Conservation (phyloP, 1,284 basidiomycete genomes). For the Mycosarcoma maydis region DNA sequence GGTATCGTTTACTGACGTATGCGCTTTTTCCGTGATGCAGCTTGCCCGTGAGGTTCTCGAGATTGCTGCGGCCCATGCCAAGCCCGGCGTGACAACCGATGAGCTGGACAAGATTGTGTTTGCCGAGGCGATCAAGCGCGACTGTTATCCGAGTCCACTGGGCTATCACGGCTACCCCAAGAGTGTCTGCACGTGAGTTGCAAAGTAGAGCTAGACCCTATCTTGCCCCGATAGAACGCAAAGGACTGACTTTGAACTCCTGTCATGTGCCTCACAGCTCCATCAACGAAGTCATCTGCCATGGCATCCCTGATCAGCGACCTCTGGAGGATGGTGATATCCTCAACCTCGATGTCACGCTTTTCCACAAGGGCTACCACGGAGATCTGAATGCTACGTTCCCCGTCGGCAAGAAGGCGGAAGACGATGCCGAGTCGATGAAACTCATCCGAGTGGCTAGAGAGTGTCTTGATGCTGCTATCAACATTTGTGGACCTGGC, state of each 20-base stretch:
- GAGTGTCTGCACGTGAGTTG: slow-evolving; percentile 82
- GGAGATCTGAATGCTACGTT: slow-evolving; percentile 66
- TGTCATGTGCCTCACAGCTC: slow-evolving; percentile 70
- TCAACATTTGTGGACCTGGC: slow-evolving; percentile 80
- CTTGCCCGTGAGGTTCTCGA: slow-evolving; percentile 90
- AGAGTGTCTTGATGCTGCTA: slow-evolving; percentile 77
- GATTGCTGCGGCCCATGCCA: slow-evolving; percentile 82
- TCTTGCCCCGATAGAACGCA: too few species aligned
- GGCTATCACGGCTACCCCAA: slow-evolving; percentile 94
- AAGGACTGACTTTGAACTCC: too few species aligned
- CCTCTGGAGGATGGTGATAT: slow-evolving; percentile 57
- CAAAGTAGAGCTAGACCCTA: neutral
- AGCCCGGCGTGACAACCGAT: slow-evolving; percentile 92
- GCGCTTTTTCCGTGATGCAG: slow-evolving; percentile 69
- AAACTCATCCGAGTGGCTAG: slow-evolving; percentile 61
- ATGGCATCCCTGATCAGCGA: slow-evolving; percentile 72
- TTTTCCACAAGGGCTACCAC: slow-evolving; percentile 70
- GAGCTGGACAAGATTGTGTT: slow-evolving; percentile 92
- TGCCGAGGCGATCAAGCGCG: slow-evolving; percentile 86
- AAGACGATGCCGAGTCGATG: slow-evolving; percentile 51
- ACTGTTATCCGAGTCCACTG: slow-evolving; percentile 91
- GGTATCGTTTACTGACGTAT: neutral
- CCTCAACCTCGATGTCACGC: slow-evolving; percentile 70
- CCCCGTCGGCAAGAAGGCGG: slow-evolving; percentile 59
- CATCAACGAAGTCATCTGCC: slow-evolving; percentile 96